Evolutionary conservation across 1,139 yeast genomes (phyloP).

Genomic region (Groenewaldozyma sp.): DNA sequence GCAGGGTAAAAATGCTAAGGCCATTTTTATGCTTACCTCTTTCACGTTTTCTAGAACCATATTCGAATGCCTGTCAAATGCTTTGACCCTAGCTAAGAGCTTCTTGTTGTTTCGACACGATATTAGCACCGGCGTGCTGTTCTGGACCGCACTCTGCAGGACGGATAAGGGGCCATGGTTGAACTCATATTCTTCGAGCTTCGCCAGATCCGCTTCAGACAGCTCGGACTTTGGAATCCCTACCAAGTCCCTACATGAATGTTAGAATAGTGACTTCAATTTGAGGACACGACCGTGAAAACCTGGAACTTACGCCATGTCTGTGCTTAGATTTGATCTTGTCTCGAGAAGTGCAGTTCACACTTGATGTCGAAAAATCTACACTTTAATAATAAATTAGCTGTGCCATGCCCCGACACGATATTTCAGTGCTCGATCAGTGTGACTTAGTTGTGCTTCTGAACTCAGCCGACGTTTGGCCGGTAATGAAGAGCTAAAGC

Average conservation of each 20-base stretch:
- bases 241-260: slow-evolving; percentile 17
- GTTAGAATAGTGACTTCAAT: slow-evolving; percentile 5
- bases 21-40: slow-evolving; percentile 37
- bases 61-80: slow-evolving; percentile 93
- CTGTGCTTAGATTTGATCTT: background rate
- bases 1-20: background rate
- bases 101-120: slow-evolving; percentile 92
- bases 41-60: slow-evolving; percentile 87
- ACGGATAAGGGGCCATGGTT: slow-evolving; percentile 86
- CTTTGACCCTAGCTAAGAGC: slow-evolving; percentile 79
- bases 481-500: too few relatives aligned
- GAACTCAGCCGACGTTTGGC: too few relatives aligned
- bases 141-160: slow-evolving; percentile 67
- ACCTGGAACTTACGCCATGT: background rate
- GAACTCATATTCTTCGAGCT: slow-evolving; percentile 84
- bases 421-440: too few relatives aligned
- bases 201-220: slow-evolving; percentile 68
- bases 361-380: too few relatives aligned
- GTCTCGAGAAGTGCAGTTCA: too few relatives aligned
- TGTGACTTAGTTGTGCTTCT: too few relatives aligned
- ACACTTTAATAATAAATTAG: too few relatives aligned
- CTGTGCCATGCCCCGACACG: too few relatives aligned
- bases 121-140: slow-evolving; percentile 69
- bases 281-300: background rate
- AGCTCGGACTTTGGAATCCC: slow-evolving; percentile 45